Evolutionary conservation across 768 basidiomycete genomes (phyloP).

Genomic region (Tricholomella constricta): DNA sequence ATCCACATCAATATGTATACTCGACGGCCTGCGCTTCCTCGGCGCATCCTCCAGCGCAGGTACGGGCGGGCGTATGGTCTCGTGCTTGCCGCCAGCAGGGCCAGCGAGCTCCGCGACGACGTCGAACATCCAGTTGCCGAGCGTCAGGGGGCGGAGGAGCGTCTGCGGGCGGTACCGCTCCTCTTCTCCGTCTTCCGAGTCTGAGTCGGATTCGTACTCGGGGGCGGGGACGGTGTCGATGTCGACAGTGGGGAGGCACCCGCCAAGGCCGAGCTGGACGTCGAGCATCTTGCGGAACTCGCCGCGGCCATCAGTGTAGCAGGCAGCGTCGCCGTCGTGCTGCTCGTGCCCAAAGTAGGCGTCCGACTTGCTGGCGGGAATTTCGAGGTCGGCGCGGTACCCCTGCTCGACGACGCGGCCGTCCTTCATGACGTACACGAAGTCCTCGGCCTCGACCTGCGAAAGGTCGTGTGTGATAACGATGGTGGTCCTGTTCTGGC

Average conservation of each 20-base stretch:
- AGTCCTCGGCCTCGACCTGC: conserved; percentile 74
- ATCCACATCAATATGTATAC: conserved; percentile 25
- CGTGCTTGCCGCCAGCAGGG: conserved; percentile 18
- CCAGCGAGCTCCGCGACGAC: conserved; percentile 65
- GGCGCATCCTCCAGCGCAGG: conserved; percentile 20
- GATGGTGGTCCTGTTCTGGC: conserved; percentile 80
- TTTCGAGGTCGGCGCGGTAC: conserved; percentile 78
- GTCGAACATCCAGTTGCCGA: conserved; percentile 87
- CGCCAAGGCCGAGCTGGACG: conserved; percentile 54
- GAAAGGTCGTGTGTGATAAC: conserved; percentile 96
- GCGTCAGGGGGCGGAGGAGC: conserved; percentile 54
- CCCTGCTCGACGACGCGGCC: conserved; percentile 87
- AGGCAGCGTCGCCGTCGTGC: neutral
- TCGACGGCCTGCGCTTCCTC: conserved; percentile 20
- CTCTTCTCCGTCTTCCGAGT: conserved; percentile 44
- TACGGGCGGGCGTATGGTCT: conserved; percentile 35
- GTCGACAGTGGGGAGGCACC: conserved; percentile 48
- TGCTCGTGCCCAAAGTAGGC: too few species aligned
- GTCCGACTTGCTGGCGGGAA: conserved; percentile 10
- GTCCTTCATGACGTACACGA: conserved; percentile 88
- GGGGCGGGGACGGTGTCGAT: conserved; percentile 50
- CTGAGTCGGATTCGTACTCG: conserved; percentile 12
- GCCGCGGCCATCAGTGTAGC: conserved; percentile 41
- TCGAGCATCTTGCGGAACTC: conserved; percentile 75
- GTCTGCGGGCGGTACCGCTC: conserved; percentile 37